Base-by-base conservation (phyloP, 1,284 basidiomycete genomes). In the Trichosporon sp. region DNA sequence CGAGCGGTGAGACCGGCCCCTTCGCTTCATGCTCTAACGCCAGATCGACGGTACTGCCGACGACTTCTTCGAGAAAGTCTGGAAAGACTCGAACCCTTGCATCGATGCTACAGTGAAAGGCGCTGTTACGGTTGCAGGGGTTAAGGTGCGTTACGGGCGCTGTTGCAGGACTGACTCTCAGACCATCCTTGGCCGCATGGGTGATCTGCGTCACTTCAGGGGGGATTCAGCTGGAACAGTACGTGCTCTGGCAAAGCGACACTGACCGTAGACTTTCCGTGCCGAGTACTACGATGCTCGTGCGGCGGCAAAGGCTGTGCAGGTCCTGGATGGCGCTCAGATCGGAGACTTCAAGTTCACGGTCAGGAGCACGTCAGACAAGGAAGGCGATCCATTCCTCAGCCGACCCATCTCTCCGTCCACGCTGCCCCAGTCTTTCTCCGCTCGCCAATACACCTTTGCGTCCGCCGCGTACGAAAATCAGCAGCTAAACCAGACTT, bases 221-320 rank as follows among this genome's bases (percentile, higher is more conserved):
- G 59, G 14, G 35, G 16, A 63, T 16, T 14, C 31, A 4, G 31
- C 31, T 16, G 59, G 59, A 35, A 63, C 35, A 6, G 59, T 63
- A 37, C 31, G 59, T 63, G 16, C 16, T n/a, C 7, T n/a, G 5
- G 76, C 76, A 51, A 71, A 75, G 54, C 31, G 4, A n/a, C 11
- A 38, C 43, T 65, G 48, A 63, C 12, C 38, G 4, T 19, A 82
- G 81, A 59, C 66, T 0, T 83, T 78, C 72, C 70, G 76, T 7
- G 80, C 76, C n/a, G 78, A 81, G 26, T 83, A 73, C 68, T 81
- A 69, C 67, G 81, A 83, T 67, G 75, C 78, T 2, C 78, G 81
- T 4, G 63, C 73, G 12, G 81, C 82, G 1, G 64, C 71, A 2
- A 59, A 72, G 19, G 78, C 78, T 12, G 70, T 79, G 64, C 54